Evolutionary conservation across 2,329 filamentous ascomycete genomes (phyloP).

Genomic region (Sclerotinia sclerotiorum): DNA sequence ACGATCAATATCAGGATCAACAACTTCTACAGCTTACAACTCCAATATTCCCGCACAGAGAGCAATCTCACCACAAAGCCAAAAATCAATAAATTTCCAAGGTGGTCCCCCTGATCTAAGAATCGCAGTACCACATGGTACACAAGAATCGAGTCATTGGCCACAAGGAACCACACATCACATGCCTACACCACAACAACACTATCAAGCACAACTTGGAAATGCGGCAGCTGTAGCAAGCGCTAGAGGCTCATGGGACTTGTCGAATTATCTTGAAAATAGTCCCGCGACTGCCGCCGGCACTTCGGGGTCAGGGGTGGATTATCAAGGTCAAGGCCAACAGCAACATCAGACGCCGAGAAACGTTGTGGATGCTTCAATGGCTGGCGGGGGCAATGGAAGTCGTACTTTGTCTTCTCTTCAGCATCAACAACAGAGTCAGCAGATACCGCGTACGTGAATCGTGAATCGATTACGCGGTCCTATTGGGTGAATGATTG

Average conservation of each 20-base stretch:
- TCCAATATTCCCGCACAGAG: constrained; percentile 32
- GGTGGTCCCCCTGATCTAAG: constrained; percentile 38
- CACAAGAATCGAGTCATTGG: constrained; percentile 37
- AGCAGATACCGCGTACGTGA: constrained; percentile 37
- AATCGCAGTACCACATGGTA: constrained; percentile 32
- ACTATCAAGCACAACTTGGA: constrained; percentile 32
- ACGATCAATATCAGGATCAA: constrained; percentile 38
- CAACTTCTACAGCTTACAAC: constrained; percentile 34
- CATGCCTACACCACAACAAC: constrained; percentile 33
- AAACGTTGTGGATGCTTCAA: constrained; percentile 33
- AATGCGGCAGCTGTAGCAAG: constrained; percentile 24
- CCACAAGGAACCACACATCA: constrained; percentile 34
- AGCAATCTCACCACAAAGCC: constrained; percentile 36
- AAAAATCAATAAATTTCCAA: constrained; percentile 34
- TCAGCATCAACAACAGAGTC: constrained; percentile 35
- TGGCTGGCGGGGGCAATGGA: constrained; percentile 28
- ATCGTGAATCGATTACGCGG: constrained; percentile 28
- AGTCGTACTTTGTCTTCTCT: constrained; percentile 32
- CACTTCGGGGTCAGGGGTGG: constrained; percentile 31
- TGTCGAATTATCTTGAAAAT: constrained; percentile 39
- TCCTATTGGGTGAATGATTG: constrained; percentile 30
- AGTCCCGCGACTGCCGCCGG: constrained; percentile 36
- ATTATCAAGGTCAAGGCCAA: constrained; percentile 28
- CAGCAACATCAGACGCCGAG: constrained; percentile 26
- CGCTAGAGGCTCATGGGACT: constrained; percentile 39